phyloP scores from a whole-genome alignment of 305 asterid genomes.

The Rubia tinctorum region DNA sequence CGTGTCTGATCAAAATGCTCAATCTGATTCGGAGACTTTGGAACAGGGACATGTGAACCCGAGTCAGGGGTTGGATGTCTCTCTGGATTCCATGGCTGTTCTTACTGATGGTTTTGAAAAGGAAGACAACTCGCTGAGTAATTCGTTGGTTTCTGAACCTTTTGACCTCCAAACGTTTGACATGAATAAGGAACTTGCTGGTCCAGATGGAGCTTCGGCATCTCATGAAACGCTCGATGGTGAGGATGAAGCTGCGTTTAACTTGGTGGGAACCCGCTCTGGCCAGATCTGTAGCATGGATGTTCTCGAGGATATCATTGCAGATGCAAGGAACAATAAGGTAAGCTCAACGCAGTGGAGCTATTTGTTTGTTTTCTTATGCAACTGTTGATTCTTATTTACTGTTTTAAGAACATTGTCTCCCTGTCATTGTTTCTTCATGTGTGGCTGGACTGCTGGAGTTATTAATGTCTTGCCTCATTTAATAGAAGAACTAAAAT shows the following conservation, averaged over 20 bases:
- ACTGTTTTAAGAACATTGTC: background rate
- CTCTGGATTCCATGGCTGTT: background rate
- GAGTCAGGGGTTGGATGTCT: constrained; percentile 4
- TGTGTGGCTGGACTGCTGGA: background rate
- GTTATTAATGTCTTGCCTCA: background rate
- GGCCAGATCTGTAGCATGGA: constrained; percentile 47
- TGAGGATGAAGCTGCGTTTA: constrained; percentile 35
- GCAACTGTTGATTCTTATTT: background rate
- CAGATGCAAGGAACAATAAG: constrained; percentile 73
- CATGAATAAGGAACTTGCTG: constrained; percentile 28
- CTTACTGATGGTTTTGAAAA: background rate
- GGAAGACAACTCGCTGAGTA: background rate
- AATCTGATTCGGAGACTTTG: constrained; percentile 6
- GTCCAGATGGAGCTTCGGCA: constrained; percentile 22
- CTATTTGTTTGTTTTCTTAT: background rate
- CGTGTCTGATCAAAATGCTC: constrained; percentile 19
- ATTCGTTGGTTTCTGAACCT: constrained; percentile 23
- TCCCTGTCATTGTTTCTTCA: background rate
- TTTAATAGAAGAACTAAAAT: background rate
- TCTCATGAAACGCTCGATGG: constrained; percentile 24
- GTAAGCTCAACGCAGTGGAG: constrained; percentile 26
- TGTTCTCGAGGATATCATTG: constrained; percentile 55
- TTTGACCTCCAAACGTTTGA: constrained; percentile 23
- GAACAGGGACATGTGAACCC: constrained; percentile 3
- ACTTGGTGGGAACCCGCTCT: constrained; percentile 44